Evolutionary conservation across 441 rosid genomes (phyloP), one percentile per base, ranked within the genome.

Genomic region (Adansonia rubrostipa): DNA sequence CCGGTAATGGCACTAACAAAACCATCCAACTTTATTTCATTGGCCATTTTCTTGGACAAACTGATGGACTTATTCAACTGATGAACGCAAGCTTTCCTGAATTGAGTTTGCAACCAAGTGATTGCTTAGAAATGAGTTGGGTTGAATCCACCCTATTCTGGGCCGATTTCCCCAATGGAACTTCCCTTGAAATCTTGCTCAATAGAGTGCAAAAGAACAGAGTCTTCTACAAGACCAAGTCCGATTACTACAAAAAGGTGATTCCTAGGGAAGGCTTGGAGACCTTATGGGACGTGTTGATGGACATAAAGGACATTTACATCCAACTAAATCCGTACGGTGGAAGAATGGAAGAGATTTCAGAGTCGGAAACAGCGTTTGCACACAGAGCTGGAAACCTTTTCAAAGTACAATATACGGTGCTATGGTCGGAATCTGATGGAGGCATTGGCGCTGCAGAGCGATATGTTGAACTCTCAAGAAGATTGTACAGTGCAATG

Each of bases 311-410:
- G 40, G 1, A 45, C 9, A 28, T 74, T 71, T 6, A 57, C 2
- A 73, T 87, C 81, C 85, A 78, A 9, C 81, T 84, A 79, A 85
- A 84, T 51, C 86, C 90, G 0, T 87, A 85, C 64, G 88, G 88
- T n/a, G 90, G 90, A 0, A 84, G 42, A 66, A 86, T 86, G 91
- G 77, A 56, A 3, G 88, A 88, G 81, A 80, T 88, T 5, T 6
- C 82, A 2, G 71, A 80, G 14, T 64, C 82, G 3, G 84, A 78
- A 14, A 81, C 87, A 0, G 54, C 88, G 13, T 85, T 85, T 66
- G 84, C 82, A 5, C 90, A 87, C 45, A 79, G 90, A 64, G 85
- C 69, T 3, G 86, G 90, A 53, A 80, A 79, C 51, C 56, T 84
- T 13, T 87, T 82, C 83, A 83, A 77, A 80, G 72, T 82, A 13